Percentiles rank a stretch among this genome's conserved stretches.
Conservation (phyloP, 2,329 filamentous ascomycete genomes). For the Ustilaginoidea virens region DNA sequence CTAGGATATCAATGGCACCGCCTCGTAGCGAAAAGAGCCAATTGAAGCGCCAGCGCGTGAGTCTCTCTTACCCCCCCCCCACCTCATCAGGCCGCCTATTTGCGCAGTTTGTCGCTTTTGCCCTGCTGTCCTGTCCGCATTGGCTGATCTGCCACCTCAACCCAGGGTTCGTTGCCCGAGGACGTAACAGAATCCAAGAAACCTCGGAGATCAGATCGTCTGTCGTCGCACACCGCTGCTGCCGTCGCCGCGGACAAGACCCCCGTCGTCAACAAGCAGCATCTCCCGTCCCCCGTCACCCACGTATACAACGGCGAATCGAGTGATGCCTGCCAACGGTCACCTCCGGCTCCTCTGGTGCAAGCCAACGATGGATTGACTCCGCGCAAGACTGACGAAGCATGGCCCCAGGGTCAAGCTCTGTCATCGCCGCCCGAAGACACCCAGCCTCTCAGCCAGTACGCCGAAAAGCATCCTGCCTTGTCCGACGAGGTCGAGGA, state of each 20-base stretch:
- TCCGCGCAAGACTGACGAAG: conserved; percentile 34
- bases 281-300: conserved; percentile 71
- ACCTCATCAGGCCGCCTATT: too few relatives aligned
- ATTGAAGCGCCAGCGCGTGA: conserved; percentile 68
- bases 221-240: conserved; percentile 23
- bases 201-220: conserved; percentile 60
- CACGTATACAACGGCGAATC: conserved; percentile 40
- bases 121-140: conserved; percentile 6
- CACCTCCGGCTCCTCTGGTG: conserved; percentile 54
- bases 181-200: conserved; percentile 62
- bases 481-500: conserved; percentile 74
- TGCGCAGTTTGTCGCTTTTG: conserved; percentile 5
- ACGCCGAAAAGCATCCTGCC: conserved; percentile 53
- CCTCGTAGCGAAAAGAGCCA: conserved; percentile 60
- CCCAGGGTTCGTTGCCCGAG: conserved; percentile 50
- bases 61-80: conserved; percentile 14
- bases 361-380: conserved; percentile 38
- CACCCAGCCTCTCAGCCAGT: conserved; percentile 49
- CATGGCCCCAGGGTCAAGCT: conserved; percentile 26
- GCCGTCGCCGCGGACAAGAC: conserved; percentile 40
- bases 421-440: conserved; percentile 50
- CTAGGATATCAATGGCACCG: conserved; percentile 36
- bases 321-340: conserved; percentile 46
- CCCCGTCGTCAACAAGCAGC: conserved; percentile 45
- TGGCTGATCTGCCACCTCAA: conserved; percentile 10